A percentile compares a stretch with the other conserved stretches of the same genome.
Evolutionary conservation across 352 stramenopile species (phyloP).

Genomic region (Thraustochytrium sp.): DNA sequence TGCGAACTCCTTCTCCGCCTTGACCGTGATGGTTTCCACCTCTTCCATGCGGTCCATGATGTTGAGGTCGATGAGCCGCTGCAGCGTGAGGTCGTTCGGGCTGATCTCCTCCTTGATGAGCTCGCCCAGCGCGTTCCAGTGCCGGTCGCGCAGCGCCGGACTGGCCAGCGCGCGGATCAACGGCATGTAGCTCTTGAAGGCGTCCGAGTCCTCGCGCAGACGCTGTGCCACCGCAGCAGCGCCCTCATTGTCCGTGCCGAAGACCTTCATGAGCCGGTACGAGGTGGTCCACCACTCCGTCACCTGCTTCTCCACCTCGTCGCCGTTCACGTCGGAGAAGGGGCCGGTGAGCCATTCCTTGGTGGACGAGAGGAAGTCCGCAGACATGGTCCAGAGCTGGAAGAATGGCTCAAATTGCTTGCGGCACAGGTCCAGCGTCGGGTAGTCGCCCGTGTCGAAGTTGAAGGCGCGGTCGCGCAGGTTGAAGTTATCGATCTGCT

Average conservation of each 20-base stretch:
- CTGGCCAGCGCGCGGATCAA: slow-evolving; percentile 84
- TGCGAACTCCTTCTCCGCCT: slow-evolving; percentile 89
- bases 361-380: neutral
- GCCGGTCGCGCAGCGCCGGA: slow-evolving; percentile 77
- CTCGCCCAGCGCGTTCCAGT: slow-evolving; percentile 79
- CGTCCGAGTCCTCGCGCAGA: slow-evolving; percentile 52
- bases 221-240: slow-evolving; percentile 2
- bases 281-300: slow-evolving; percentile 15
- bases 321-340: slow-evolving; percentile 35
- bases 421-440: slow-evolving; percentile 16
- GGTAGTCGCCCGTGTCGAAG: slow-evolving; percentile 55
- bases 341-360: slow-evolving; percentile 28
- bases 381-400: slow-evolving; percentile 45
- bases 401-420: slow-evolving; percentile 40
- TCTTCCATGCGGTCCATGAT: slow-evolving; percentile 79
- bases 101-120: slow-evolving; percentile 75
- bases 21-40: slow-evolving; percentile 71
- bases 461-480: slow-evolving; percentile 82
- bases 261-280: slow-evolving; percentile 11
- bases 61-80: slow-evolving; percentile 78
- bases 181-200: slow-evolving; percentile 72
- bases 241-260: neutral
- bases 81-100: slow-evolving; percentile 80
- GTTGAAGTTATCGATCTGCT: slow-evolving; percentile 83
- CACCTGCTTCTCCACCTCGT: slow-evolving; percentile 28